These are phyloP conservation scores for Pyrenophora tritici-repentis DNA, from an alignment of 2,329 filamentous ascomycete species.

Conservation along the genomic window DNA sequence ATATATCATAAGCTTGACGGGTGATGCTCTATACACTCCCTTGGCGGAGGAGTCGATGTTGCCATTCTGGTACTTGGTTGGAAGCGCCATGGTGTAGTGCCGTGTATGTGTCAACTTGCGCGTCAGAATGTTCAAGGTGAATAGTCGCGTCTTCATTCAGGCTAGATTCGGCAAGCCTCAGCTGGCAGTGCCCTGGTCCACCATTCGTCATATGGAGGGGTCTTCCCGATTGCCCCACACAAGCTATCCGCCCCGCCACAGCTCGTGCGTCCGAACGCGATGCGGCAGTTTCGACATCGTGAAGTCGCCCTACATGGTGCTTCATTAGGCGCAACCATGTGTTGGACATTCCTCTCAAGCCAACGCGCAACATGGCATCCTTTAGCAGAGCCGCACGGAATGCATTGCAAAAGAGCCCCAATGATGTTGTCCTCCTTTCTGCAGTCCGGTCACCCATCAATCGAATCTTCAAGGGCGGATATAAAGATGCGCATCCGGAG, in stretches of 20 bases:
- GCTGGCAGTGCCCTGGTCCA: constrained; percentile 14
- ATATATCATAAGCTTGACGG: constrained; percentile 47
- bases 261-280: constrained; percentile 17
- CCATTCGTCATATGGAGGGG: constrained; percentile 37
- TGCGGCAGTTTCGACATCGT: constrained; percentile 28
- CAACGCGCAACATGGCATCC: constrained; percentile 28
- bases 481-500: constrained; percentile 92
- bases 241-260: constrained; percentile 36
- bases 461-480: constrained; percentile 86
- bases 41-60: constrained; percentile 40
- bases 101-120: constrained; percentile 1
- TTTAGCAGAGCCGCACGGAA: constrained; percentile 49
- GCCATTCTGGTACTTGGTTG: constrained; percentile 42
- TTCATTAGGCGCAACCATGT: constrained; percentile 1
- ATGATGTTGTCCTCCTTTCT: constrained; percentile 93
- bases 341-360: neutral
- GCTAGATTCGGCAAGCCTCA: constrained; percentile 8
- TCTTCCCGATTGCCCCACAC: constrained; percentile 38
- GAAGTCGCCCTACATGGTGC: constrained; percentile 13
- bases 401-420: constrained; percentile 83
- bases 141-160: constrained; percentile 10
- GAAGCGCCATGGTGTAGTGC: constrained; percentile 34
- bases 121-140: constrained; percentile 3
- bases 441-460: constrained; percentile 85
- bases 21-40: constrained; percentile 45